phyloP scores from a whole-genome alignment of 1,284 basidiomycete species.

The Mycena citricolor region DNA sequence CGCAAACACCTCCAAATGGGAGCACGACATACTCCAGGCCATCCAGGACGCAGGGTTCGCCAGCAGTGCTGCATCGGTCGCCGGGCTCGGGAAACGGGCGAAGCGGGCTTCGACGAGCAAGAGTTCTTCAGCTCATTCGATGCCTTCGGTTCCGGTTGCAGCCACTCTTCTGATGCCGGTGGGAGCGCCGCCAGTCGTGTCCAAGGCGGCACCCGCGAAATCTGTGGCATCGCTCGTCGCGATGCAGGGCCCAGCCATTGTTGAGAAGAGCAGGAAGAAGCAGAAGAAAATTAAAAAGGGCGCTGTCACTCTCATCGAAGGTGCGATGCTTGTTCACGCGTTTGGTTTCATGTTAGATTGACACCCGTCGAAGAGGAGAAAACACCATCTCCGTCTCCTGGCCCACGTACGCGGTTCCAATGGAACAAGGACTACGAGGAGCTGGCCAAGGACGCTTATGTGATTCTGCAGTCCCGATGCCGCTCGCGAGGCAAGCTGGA shows the following conservation, averaged over 20 bases:
- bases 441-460: constrained; percentile 78
- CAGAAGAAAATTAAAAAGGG: constrained; percentile 42
- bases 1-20: constrained; percentile 57
- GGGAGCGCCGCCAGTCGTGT: constrained; percentile 17
- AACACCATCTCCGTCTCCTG: too few relatives aligned
- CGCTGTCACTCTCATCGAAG: too few relatives aligned
- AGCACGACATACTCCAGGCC: constrained; percentile 54
- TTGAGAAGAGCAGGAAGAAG: constrained; percentile 31
- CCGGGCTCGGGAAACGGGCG: too few relatives aligned
- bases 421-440: constrained; percentile 90
- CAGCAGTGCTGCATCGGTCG: too few relatives aligned
- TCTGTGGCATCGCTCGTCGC: constrained; percentile 55
- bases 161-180: constrained; percentile 6
- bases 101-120: too few relatives aligned
- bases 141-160: constrained; percentile 37
- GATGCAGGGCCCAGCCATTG: constrained; percentile 51
- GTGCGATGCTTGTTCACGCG: too few relatives aligned
- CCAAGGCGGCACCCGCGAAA: constrained; percentile 49
- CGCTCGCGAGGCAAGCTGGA: constrained; percentile 58
- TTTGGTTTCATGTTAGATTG: too few relatives aligned
- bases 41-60: constrained; percentile 54
- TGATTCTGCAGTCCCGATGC: constrained; percentile 80
- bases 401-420: constrained; percentile 64
- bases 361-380: too few relatives aligned
- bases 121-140: constrained; percentile 26